phyloP scores from a whole-genome alignment of 306 rosid genomes.

The Dryas drummondii region DNA sequence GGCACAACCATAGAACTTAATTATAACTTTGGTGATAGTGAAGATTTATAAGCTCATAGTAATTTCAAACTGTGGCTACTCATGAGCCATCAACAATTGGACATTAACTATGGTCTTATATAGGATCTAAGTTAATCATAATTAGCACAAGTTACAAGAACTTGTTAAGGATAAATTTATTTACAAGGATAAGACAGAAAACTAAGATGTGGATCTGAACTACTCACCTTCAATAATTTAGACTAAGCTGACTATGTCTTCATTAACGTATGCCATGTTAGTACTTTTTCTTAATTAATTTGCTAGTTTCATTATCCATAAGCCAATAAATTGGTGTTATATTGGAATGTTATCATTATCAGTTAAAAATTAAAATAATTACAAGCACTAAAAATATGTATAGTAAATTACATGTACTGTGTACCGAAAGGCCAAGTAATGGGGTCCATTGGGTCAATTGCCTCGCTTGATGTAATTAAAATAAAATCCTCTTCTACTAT shows the following conservation, averaged over 20 bases:
- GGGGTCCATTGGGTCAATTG: slow-evolving; percentile 20
- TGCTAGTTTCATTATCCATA: slow-evolving; percentile 9
- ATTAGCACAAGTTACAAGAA: slow-evolving; percentile 5
- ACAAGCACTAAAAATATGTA: neutral
- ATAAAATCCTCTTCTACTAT: neutral
- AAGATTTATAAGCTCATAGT: too few relatives aligned
- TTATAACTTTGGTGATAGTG: too few relatives aligned
- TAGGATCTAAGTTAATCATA: too few relatives aligned
- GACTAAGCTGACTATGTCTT: slow-evolving; percentile 8
- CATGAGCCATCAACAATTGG: neutral
- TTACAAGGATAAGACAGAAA: neutral
- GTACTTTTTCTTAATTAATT: neutral
- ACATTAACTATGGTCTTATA: neutral
- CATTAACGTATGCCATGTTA: neutral
- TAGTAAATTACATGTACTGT: neutral
- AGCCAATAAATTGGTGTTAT: neutral
- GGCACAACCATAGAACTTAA: too few relatives aligned
- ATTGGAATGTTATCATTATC: neutral
- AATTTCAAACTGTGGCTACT: too few relatives aligned
- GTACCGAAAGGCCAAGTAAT: slow-evolving; percentile 21
- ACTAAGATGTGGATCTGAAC: slow-evolving; percentile 2
- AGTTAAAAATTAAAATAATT: neutral
- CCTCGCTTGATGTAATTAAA: slow-evolving; percentile 3
- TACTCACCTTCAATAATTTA: neutral
- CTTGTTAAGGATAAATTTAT: neutral